phyloP scores from a whole-genome alignment of 257 asterid species.

The Penstemon barbatus region DNA sequence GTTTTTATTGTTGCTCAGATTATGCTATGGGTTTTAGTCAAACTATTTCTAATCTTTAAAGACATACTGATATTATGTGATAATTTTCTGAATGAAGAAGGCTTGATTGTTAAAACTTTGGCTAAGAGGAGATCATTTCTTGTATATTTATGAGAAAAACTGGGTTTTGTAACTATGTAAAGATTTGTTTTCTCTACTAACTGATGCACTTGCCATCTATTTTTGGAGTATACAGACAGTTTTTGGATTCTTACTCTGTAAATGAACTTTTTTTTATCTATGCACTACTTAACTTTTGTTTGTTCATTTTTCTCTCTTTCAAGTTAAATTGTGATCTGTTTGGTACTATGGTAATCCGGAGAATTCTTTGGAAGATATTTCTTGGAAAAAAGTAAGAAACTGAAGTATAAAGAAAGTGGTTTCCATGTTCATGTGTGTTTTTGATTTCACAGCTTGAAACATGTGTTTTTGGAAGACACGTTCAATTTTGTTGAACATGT shows the following conservation, averaged over 20 bases:
- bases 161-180: background rate
- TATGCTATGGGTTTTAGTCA: constrained; percentile 12
- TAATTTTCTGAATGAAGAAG: constrained; percentile 6
- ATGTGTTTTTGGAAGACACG: too few species aligned
- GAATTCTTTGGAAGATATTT: too few species aligned
- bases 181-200: constrained; percentile 3
- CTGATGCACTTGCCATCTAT: background rate
- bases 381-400: too few species aligned
- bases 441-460: too few species aligned
- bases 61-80: too few species aligned
- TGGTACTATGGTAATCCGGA: too few species aligned
- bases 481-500: too few species aligned
- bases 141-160: background rate
- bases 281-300: background rate
- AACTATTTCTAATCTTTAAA: background rate
- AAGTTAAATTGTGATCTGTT: too few species aligned
- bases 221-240: too few species aligned
- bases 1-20: constrained; percentile 20
- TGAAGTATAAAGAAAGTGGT: too few species aligned
- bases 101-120: background rate
- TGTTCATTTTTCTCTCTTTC: background rate
- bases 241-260: background rate
- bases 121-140: constrained; percentile 19
- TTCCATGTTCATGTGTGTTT: too few species aligned
- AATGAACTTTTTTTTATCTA: background rate